These are phyloP conservation scores for Aspergillus sp. DNA, from an alignment of 2,329 filamentous ascomycete species.

Conservation along the genomic window DNA sequence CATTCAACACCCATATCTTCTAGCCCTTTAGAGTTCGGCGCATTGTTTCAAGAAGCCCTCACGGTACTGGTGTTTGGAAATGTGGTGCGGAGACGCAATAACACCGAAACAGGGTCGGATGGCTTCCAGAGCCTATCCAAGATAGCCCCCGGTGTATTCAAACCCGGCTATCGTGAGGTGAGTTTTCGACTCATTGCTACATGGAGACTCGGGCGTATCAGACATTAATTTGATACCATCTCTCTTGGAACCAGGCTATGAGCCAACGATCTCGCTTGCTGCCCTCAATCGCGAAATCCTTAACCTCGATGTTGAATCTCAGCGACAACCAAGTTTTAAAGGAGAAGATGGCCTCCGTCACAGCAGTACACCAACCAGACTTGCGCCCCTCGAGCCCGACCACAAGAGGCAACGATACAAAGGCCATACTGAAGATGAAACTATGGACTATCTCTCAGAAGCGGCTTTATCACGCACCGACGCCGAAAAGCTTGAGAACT, in stretches of 20 bases:
- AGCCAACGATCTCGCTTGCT: conserved; percentile 36
- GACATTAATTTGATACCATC: background rate
- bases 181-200: background rate
- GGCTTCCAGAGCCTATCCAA: conserved; percentile 20
- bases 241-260: conserved; percentile 28
- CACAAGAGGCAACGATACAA: conserved; percentile 8
- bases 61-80: conserved; percentile 7
- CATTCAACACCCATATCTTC: background rate
- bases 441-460: conserved; percentile 36
- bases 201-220: background rate
- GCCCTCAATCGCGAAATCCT: conserved; percentile 34
- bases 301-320: conserved; percentile 30
- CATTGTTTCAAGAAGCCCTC: conserved; percentile 29
- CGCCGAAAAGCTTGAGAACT: conserved; percentile 9
- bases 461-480: conserved; percentile 20
- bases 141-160: conserved; percentile 32
- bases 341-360: conserved; percentile 15
- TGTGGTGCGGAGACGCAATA: background rate
- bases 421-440: conserved; percentile 24
- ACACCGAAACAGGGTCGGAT: conserved; percentile 4
- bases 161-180: conserved; percentile 30
- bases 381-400: background rate
- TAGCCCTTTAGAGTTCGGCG: conserved; percentile 7
- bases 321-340: conserved; percentile 17
- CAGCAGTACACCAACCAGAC: background rate